Conservation (phyloP, 2,329 filamentous ascomycete species). For the Trichoderma sp. region DNA sequence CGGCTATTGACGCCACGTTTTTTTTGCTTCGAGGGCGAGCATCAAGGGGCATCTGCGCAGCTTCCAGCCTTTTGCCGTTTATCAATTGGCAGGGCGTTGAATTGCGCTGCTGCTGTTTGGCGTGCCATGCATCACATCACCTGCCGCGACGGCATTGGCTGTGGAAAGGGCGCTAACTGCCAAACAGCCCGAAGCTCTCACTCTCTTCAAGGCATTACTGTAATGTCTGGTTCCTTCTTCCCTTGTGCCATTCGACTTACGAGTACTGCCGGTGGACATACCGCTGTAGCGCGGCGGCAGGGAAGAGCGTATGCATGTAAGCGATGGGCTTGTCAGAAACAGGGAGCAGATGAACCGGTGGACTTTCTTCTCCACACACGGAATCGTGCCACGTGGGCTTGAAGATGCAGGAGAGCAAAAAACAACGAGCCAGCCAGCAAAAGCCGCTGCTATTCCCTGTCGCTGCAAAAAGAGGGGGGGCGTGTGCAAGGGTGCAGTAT, state of each 20-base stretch:
- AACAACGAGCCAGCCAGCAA: constrained; percentile 14
- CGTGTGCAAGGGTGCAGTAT: not conserved
- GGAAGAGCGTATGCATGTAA: constrained; percentile 10
- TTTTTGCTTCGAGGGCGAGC: not conserved
- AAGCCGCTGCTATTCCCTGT: constrained; percentile 14
- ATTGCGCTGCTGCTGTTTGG: not conserved
- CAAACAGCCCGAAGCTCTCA: not conserved
- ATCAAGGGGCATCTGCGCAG: not conserved
- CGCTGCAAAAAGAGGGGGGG: not conserved
- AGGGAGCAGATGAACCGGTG: constrained; percentile 26
- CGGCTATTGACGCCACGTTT: not conserved
- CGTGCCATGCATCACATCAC: not conserved
- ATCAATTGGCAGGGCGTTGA: not conserved
- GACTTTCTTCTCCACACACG: constrained; percentile 31
- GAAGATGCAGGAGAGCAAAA: constrained; percentile 32
- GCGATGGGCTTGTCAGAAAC: not conserved
- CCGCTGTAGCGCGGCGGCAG: not conserved
- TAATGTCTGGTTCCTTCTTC: not conserved
- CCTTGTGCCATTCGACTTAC: not conserved
- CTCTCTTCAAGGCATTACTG: not conserved
- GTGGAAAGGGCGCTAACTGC: not conserved
- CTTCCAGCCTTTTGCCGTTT: not conserved
- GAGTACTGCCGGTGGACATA: not conserved
- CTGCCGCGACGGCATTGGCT: not conserved
- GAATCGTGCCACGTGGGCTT: constrained; percentile 39